Base-by-base conservation (phyloP, 129 eudicot genomes). In the Flaveria robusta region DNA sequence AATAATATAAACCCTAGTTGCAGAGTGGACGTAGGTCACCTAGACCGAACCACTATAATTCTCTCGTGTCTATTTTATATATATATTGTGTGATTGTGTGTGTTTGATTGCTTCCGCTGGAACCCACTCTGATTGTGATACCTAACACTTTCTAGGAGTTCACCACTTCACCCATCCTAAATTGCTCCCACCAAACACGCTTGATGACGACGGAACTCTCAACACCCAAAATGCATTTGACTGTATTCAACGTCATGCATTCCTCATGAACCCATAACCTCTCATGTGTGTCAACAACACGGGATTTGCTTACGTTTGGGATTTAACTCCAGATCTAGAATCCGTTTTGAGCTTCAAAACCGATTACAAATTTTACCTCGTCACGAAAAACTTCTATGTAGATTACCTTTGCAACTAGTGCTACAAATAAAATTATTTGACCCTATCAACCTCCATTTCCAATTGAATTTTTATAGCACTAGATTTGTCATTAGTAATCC, bases 291-390 rank as follows among this genome's bases (percentile, higher is more conserved):
- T 24, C 39, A 24, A 12, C 7, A 2, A 59, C 16, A 2, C 5
- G 3, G 2, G 66, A 14, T 26, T 60, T 26, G 18, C 37, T 18
- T 60, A 34, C 39, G 7, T 34, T 34, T 34, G 39, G 7, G 3
- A 45, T 46, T 41, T n/a, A 54, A 69, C 70, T 26, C 64, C 20
- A 27, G 62, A 64, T 52, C 79, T 65, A 59, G 42, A 71, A 50
- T n/a, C 67, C 52, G 13, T 23, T 77, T 26, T 68, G 19, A 54
- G 42, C 49, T 41, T 66, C 67, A 71, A 68, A 52, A 77, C 81
- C 9, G 14, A 52, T 54, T 31, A 56, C n/a, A 12, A 56, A 27
- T 27, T 47, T n/a, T 11, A 15, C 59, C 13, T 14, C 12, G n/a
- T 60, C 9, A 15, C 7, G 11, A 43, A 56, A 5, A 75, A 46